Conservation (phyloP, 345 rosid genomes). For the Garcia nutans region DNA sequence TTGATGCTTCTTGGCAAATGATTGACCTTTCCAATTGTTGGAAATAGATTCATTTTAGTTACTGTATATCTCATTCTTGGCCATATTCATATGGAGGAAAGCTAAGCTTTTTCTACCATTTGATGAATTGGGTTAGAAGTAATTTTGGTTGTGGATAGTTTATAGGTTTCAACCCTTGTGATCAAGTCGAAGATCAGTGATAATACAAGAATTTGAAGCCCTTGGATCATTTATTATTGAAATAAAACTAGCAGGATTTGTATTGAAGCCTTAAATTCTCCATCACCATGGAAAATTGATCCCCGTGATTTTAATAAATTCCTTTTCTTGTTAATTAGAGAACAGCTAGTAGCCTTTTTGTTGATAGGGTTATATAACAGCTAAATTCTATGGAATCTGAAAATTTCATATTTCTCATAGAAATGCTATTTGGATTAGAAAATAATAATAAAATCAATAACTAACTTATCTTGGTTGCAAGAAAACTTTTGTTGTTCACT, state of each 20-base stretch:
- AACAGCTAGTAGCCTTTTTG: background rate
- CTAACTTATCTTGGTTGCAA: background rate
- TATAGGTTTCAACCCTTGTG: background rate
- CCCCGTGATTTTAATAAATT: background rate
- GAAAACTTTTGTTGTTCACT: background rate
- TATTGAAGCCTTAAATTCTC: background rate
- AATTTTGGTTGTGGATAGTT: background rate
- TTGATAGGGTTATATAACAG: background rate
- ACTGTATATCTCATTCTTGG: background rate
- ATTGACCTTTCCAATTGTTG: background rate
- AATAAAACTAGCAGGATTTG: background rate
- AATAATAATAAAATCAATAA: background rate
- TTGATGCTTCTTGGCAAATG: background rate
- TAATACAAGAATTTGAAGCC: background rate
- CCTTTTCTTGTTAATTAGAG: background rate
- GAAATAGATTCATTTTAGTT: background rate
- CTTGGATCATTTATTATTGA: background rate
- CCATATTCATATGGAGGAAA: background rate
- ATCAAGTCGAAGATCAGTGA: background rate
- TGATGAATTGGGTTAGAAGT: background rate
- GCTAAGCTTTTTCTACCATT: background rate
- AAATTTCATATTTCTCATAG: background rate
- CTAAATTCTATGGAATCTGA: too few relatives aligned
- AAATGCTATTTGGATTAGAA: background rate
- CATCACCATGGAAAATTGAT: background rate